Evolutionary conservation across 2,329 filamentous ascomycete genomes (phyloP), one percentile per base, ranked within the genome.

Genomic region (Diaporthe ampelina): DNA sequence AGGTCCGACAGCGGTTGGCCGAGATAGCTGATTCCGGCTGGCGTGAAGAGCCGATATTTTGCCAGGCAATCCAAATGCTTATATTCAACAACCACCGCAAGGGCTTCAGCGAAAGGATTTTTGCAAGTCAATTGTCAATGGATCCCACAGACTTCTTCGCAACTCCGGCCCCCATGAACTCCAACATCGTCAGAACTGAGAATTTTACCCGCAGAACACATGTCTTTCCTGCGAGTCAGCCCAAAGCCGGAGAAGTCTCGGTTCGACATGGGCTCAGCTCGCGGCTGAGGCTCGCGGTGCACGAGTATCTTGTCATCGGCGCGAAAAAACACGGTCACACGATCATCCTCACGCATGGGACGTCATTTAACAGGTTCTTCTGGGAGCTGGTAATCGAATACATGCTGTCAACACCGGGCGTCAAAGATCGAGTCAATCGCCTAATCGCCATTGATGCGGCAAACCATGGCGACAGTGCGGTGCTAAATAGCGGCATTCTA

Each of bases 361-460:
- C 61, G 6, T 75, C 73, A 13, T 75, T 70, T 63, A 75, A 75
- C 37, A 73, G 67, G 15, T 54, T 63, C 19, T 73, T 75, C 35
- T 75, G 73, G 73, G 59, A 63, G 26, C 43, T 73, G 8, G 48
- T 75, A 2, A 73, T 75, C 26, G 21, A 54, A 24, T 37, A 32
- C 8, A 32, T 75, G 1, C 29, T 75, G 26, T 58, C 50, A 19
- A 56, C 17, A 2, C 57, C 61, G 1, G 61, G 70, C 8, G 24
- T 61, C 10, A 73, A 29, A 11, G 21, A 19, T 7, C 24, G 21
- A 6, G 17, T 69, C 37, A 75, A 61, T 54, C 61, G 73, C 5
- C 24, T 75, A 15, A 50, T 75, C 19, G n/a, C 73, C 32, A 15
- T 75, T 24, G 73, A 75, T n/a, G 73, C 73, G 35, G 73, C 70